phyloP scores from a whole-genome alignment of 352 stramenopile genomes.

The Pythium chondricola region DNA sequence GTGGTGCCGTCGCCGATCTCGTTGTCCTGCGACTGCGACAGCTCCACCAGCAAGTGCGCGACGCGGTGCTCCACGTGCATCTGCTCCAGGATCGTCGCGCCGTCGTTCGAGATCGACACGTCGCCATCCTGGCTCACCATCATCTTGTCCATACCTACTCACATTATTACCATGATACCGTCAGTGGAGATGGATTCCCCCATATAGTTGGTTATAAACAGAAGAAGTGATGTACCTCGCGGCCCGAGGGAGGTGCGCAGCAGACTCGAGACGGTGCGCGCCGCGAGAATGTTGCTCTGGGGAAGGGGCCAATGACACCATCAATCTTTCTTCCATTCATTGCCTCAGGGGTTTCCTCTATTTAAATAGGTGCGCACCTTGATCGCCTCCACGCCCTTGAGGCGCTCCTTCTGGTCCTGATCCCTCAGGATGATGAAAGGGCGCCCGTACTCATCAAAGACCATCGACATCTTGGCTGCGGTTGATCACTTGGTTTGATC shows the following conservation, averaged over 20 bases:
- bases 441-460: constrained; percentile 99
- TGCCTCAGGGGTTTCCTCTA: neutral
- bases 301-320: neutral
- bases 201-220: neutral
- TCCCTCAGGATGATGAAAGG: constrained; percentile 99
- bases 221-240: constrained; percentile 66
- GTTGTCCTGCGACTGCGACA: constrained; percentile 98
- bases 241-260: constrained; percentile 97
- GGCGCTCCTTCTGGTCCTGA: constrained; percentile 96
- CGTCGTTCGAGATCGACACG: constrained; percentile 99
- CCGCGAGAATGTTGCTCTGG: constrained; percentile 98
- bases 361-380: constrained; percentile 62
- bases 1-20: constrained; percentile 99
- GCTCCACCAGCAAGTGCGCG: constrained; percentile 97
- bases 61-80: constrained; percentile 99
- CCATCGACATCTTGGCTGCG: constrained; percentile 78
- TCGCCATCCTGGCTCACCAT: constrained; percentile 98
- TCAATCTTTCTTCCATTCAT: neutral
- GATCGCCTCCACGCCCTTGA: constrained; percentile 98
- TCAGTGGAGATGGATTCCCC: too few relatives aligned
- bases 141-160: constrained; percentile 98
- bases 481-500: neutral
- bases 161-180: neutral
- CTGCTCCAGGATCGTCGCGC: constrained; percentile 98
- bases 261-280: constrained; percentile 94